These are phyloP conservation scores for Ascoidea asiatica DNA, from an alignment of 805 yeast species.

Conservation along the genomic window DNA sequence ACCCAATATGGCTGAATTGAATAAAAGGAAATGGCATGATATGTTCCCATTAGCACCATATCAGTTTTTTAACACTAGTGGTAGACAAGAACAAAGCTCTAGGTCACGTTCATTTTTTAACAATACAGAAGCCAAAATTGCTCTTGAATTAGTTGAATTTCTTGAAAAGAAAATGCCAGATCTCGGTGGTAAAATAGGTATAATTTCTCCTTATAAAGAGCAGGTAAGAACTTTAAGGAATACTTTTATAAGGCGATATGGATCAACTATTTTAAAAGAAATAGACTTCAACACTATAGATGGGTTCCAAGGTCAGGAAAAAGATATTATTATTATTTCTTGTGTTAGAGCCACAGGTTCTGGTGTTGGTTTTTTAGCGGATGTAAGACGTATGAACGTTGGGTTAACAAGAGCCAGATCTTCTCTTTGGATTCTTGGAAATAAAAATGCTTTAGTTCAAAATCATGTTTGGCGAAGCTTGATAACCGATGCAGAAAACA, in stretches of 20 bases:
- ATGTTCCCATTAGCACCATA: conserved; percentile 53
- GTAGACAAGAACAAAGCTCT: conserved; percentile 48
- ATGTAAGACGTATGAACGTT: conserved; percentile 91
- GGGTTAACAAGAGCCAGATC: conserved; percentile 90
- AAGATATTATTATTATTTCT: conserved; percentile 83
- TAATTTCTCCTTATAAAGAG: conserved; percentile 90
- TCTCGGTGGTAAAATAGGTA: conserved; percentile 67
- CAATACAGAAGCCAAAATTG: conserved; percentile 55
- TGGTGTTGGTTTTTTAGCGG: conserved; percentile 81
- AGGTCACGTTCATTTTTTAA: conserved; percentile 64
- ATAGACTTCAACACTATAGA: conserved; percentile 92
- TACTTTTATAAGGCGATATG: conserved; percentile 45
- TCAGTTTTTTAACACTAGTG: conserved; percentile 54
- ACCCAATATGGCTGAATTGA: conserved; percentile 45
- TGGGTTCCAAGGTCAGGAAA: conserved; percentile 97
- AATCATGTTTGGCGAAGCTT: conserved; percentile 67
- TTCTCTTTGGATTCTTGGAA: conserved; percentile 87
- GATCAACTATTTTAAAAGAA: conserved; percentile 43
- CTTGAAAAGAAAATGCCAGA: conserved; percentile 34
- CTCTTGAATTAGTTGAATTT: conserved; percentile 48
- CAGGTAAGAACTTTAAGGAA: conserved; percentile 53
- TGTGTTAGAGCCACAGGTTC: conserved; percentile 82
- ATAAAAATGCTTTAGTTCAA: conserved; percentile 44
- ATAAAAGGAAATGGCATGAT: conserved; percentile 65
- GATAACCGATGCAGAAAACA: conserved; percentile 45